Base-by-base conservation (phyloP, 75 land plant species). In the Pinus tabuliformis region DNA sequence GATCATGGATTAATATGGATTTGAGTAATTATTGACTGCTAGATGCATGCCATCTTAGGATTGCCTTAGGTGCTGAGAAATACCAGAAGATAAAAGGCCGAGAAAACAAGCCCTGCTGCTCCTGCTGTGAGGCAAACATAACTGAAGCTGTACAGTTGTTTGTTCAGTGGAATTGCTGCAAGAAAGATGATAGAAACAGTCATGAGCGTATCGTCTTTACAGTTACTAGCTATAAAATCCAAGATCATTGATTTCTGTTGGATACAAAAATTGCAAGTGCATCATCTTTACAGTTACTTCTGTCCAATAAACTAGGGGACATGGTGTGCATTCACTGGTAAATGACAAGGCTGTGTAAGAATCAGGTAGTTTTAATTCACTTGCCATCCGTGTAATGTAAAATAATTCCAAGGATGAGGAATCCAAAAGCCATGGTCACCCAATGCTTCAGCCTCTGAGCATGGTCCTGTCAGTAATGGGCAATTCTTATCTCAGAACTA, bases 61-160 rank as follows among this genome's bases (percentile, higher is more conserved):
- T 45, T 6, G 8, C 49, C 49, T 6, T 6, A 45, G 49, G 49
- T 45, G 49, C 49, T 45, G 49, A 45, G 49, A 45, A 45, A 54
- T 91, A 95, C 98, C 93, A 95, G 58, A n/a, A 85, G 59, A 84
- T 95, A 95, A 78, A 91, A 82, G 20, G 73, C 74, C n/a, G 89
- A 84, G 74, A 95, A 93, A 2, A 93, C 87, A 58, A 95, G 57
- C 37, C 86, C 92, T 58, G 94, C 98, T 57, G 93, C 87, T 21
- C 98, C 98, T 21, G 93, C 86, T 30, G 98, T 95, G 15, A 95
- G 75, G 75, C 97, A 91, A 58, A 93, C 86, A 81, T 95, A 95
- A 81, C 96, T 95, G 80, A 95, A 85, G 30, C 88, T 89, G 81
- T 95, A 95, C 57, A 95, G 70, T 76, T 91, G 98, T 76, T 95